These are phyloP conservation scores for Taphrina deformans DNA, from an alignment of 1,139 yeast genomes.

Conservation along the genomic window DNA sequence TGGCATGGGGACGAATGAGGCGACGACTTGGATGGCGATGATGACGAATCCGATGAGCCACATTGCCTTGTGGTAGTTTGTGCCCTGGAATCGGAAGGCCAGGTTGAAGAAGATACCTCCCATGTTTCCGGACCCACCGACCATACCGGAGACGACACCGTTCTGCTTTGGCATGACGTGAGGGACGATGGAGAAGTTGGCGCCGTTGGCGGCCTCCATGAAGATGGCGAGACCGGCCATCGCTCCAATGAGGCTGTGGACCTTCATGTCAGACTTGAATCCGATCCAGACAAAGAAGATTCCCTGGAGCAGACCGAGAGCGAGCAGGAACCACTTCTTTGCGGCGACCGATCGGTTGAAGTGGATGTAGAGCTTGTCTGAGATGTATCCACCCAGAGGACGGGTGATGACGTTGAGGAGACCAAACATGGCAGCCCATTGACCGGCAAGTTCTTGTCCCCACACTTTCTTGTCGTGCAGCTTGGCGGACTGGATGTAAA, in stretches of 20 bases:
- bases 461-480: slow-evolving; percentile 39
- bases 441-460: slow-evolving; percentile 43
- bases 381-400: slow-evolving; percentile 45
- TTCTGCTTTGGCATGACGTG: slow-evolving; percentile 45
- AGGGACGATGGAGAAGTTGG: slow-evolving; percentile 46
- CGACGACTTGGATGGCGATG: slow-evolving; percentile 12
- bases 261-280: slow-evolving; percentile 39
- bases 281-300: slow-evolving; percentile 47
- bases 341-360: slow-evolving; percentile 41
- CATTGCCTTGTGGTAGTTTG: slow-evolving; percentile 22
- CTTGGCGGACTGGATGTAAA: slow-evolving; percentile 41
- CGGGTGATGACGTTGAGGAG: slow-evolving; percentile 46
- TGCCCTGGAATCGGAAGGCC: slow-evolving; percentile 43
- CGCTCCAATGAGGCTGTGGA: slow-evolving; percentile 44
- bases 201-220: slow-evolving; percentile 48
- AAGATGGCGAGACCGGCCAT: slow-evolving; percentile 44
- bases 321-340: slow-evolving; percentile 45
- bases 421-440: slow-evolving; percentile 48
- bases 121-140: slow-evolving; percentile 46
- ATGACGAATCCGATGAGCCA: slow-evolving; percentile 27
- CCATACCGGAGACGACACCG: slow-evolving; percentile 46
- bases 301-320: slow-evolving; percentile 45
- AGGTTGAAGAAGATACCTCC: slow-evolving; percentile 46
- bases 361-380: slow-evolving; percentile 43
- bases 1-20: slow-evolving; percentile 32